A percentile compares a stretch with the other conserved stretches of the same genome.
Conservation (phyloP, 1,284 basidiomycete species). For the Apiotrichum domesticum region DNA sequence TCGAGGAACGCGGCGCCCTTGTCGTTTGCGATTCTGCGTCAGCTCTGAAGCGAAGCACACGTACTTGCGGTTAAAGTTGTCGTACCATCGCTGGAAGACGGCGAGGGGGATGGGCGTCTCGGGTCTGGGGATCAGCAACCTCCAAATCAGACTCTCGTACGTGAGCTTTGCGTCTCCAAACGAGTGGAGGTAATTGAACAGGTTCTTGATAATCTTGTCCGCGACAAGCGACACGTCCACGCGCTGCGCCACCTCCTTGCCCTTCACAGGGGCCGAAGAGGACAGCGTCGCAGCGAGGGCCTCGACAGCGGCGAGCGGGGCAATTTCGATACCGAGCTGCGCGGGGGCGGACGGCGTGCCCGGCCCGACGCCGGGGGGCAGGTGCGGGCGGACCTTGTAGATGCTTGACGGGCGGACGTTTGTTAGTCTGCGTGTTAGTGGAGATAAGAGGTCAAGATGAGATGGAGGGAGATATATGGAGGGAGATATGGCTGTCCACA, state of each 20-base stretch:
- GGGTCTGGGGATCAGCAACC: slow-evolving; percentile 30
- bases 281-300: slow-evolving; percentile 51
- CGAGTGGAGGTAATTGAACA: slow-evolving; percentile 77
- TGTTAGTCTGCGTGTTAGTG: slow-evolving; percentile 58
- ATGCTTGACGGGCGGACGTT: slow-evolving; percentile 89
- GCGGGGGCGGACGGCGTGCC: slow-evolving; percentile 42
- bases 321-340: slow-evolving; percentile 54
- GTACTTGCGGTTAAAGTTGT: slow-evolving; percentile 62
- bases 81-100: slow-evolving; percentile 74
- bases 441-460: not conserved
- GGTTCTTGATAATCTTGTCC: slow-evolving; percentile 48
- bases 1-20: slow-evolving; percentile 71
- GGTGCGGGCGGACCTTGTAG: slow-evolving; percentile 68
- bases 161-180: slow-evolving; percentile 55
- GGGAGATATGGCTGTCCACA: no score
- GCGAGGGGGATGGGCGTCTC: slow-evolving; percentile 68
- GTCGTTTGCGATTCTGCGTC: slow-evolving; percentile 51
- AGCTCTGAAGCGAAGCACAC: not conserved
- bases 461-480: no score
- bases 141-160: slow-evolving; percentile 27
- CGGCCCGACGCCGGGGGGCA: slow-evolving; percentile 24
- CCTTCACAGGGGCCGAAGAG: slow-evolving; percentile 5
- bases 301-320: slow-evolving; percentile 50
- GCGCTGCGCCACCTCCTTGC: slow-evolving; percentile 25
- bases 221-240: slow-evolving; percentile 42